phyloP scores from a whole-genome alignment of 345 rosid species.

The Erysimum cheiranthoides region DNA sequence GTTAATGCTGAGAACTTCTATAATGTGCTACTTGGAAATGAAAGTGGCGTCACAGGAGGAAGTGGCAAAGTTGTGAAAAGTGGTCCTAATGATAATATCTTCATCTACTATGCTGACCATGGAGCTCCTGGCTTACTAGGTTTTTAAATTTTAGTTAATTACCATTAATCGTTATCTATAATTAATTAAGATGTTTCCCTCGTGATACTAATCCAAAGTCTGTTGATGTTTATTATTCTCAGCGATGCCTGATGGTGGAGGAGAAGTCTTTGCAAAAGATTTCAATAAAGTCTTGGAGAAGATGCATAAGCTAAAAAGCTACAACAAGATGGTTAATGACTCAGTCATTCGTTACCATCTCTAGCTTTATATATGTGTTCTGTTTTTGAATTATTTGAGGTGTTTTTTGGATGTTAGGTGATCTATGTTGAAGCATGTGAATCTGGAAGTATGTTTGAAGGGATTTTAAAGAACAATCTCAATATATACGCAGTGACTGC shows the following conservation, averaged over 20 bases:
- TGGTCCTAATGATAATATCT: constrained; percentile 60
- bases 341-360: background rate
- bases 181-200: background rate
- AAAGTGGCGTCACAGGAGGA: constrained; percentile 62
- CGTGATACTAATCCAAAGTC: background rate
- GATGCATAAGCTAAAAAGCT: constrained; percentile 50
- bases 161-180: background rate
- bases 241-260: constrained; percentile 56
- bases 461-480: constrained; percentile 50
- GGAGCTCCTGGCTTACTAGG: constrained; percentile 60
- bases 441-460: constrained; percentile 72
- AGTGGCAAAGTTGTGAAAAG: constrained; percentile 68
- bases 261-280: constrained; percentile 44
- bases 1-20: constrained; percentile 54
- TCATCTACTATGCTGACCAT: constrained; percentile 70
- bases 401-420: constrained; percentile 48
- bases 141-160: background rate
- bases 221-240: constrained; percentile 21
- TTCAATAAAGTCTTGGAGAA: constrained; percentile 55
- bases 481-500: constrained; percentile 67
- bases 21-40: constrained; percentile 62
- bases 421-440: constrained; percentile 76
- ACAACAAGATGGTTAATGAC: constrained; percentile 54
- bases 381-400: constrained; percentile 6
- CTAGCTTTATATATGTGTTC: background rate